Evolutionary conservation across 2,329 filamentous ascomycete species (phyloP), one percentile per base, ranked within the genome.

Genomic region (Aspergillus floridensis): DNA sequence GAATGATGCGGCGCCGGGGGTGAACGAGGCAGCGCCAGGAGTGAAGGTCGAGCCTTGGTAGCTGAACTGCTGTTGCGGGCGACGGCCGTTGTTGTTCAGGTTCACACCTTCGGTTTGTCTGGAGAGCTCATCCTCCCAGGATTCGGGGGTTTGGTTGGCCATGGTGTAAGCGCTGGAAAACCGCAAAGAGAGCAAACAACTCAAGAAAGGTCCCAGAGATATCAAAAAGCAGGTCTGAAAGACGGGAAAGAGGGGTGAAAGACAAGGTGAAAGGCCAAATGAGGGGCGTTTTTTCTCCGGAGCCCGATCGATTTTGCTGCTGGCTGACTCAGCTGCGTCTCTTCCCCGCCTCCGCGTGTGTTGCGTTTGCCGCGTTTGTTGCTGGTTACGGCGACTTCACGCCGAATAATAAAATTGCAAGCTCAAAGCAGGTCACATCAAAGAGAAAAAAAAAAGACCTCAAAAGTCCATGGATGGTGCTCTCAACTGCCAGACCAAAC

Each of bases 71-170:
- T 76, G 68, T 76, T 79, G 76, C 77, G 82, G 66, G 63, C 63
- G 70, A 64, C 80, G 77, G 59, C 77, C 80, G 68, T 89, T 89
- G 54, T 76, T 79, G 67, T 89, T 90, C 71, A 93, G 75, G 76
- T 92, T 91, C 76, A 92, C 84, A 75, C 89, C 88, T 75, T 89
- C 86, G 41, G 90, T 80, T 81, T 93, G 90, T 70, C 87, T 87
- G 63, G 90, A 86, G 76, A 96, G 86, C 72, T 93, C 91, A 72
- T 96, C 92, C 80, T 98, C 93, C 91, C 95, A 98, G 63, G 92
- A 96, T 77, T 96, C 92, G 71, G 92, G 90, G 35, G 74, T 74
- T 57, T 76, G 74, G 77, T 93, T 88, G 70, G 93, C 89, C 92
- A 96, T 96, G 72, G 58, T 83, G 73, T 58, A 62, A 51, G 53